Evolutionary conservation across 257 asterid genomes (phyloP).

Genomic region (Echites panduratus): DNA sequence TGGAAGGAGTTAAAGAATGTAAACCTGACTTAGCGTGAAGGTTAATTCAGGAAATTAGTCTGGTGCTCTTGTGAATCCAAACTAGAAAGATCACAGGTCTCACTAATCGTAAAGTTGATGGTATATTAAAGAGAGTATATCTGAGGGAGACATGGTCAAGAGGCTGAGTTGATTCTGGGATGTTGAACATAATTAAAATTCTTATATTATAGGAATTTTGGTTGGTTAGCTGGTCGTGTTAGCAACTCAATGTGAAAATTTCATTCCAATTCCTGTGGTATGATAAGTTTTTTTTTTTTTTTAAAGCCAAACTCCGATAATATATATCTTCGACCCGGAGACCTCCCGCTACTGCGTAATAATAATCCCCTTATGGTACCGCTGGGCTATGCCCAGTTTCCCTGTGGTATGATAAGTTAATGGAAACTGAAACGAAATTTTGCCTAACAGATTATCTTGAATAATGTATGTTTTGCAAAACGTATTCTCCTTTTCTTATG

Average conservation of each 20-base stretch:
- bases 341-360: no score
- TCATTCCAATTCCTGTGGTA: not conserved
- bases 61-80: no score
- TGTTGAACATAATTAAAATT: not conserved
- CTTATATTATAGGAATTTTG: not conserved
- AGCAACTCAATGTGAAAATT: no score
- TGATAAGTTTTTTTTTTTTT: no score
- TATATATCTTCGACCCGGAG: no score
- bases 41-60: not conserved
- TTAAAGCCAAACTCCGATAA: no score
- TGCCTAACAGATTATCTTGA: not conserved
- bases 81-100: not conserved
- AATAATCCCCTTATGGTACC: no score
- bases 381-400: no score
- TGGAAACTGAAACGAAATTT: not conserved
- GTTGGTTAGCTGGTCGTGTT: no score
- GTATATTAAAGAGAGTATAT: not conserved
- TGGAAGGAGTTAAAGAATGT: not conserved
- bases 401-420: no score
- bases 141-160: not conserved
- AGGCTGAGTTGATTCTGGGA: not conserved
- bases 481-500: not conserved
- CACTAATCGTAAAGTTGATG: not conserved
- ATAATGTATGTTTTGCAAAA: not conserved
- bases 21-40: not conserved